phyloP scores from a whole-genome alignment of 306 rosid genomes.

The Comarum palustre region DNA sequence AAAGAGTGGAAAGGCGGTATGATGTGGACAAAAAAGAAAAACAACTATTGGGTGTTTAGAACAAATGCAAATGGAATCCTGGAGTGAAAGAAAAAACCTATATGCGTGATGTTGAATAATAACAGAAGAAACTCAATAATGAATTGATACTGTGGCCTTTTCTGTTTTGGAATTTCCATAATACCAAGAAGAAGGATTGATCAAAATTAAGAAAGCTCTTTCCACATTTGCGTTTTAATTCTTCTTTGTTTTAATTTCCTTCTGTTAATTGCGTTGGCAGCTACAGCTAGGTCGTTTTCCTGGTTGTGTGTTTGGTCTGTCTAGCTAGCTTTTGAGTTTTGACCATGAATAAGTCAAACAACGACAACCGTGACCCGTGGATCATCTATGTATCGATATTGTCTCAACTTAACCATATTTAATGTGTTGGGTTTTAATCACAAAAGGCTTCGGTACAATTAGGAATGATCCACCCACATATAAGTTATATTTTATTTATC shows the following conservation, averaged over 20 bases:
- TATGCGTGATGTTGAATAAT: slow-evolving; percentile 1
- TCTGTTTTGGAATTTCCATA: slow-evolving; percentile 22
- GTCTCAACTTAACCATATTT: too few relatives aligned
- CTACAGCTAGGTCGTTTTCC: neutral
- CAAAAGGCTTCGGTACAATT: too few relatives aligned
- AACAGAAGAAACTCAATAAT: neutral
- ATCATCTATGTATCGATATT: too few relatives aligned
- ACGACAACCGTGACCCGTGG: too few relatives aligned
- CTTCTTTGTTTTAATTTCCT: neutral
- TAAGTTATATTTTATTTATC: too few relatives aligned
- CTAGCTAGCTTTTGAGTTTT: slow-evolving; percentile 8
- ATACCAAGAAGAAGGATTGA: neutral
- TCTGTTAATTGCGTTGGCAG: neutral
- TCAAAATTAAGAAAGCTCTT: slow-evolving; percentile 1
- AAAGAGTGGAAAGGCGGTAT: slow-evolving; percentile 34
- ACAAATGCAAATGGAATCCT: slow-evolving; percentile 39
- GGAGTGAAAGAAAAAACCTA: neutral
- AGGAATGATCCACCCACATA: too few relatives aligned
- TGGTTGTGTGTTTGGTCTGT: neutral
- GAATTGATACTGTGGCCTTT: slow-evolving; percentile 13
- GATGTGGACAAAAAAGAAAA: slow-evolving; percentile 33
- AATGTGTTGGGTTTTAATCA: too few relatives aligned
- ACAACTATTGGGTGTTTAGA: slow-evolving; percentile 23
- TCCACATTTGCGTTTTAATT: neutral
- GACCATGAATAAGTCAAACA: slow-evolving; percentile 11